Conservation (phyloP, 768 basidiomycete genomes). For the Mycena vulgaris region DNA sequence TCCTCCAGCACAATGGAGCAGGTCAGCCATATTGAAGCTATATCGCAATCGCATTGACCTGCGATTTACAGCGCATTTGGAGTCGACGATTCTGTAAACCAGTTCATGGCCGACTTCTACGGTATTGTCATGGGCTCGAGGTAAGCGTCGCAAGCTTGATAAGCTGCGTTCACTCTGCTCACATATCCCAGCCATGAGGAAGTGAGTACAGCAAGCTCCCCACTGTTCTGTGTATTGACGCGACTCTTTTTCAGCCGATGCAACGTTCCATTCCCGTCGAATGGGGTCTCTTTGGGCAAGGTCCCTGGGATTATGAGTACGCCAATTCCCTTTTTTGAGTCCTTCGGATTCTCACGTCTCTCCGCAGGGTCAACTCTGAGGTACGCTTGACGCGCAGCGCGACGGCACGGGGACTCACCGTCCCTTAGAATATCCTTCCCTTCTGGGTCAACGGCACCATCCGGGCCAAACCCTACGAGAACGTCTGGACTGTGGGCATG, state of each 20-base stretch:
- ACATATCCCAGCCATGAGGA: constrained; percentile 69
- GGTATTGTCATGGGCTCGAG: constrained; percentile 83
- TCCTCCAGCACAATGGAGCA: constrained; percentile 58
- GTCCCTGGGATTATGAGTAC: constrained; percentile 69
- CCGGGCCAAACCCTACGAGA: constrained; percentile 73
- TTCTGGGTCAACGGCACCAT: constrained; percentile 76
- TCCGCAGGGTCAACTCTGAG: constrained; percentile 22
- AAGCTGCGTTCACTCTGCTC: not conserved
- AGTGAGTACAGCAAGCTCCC: no score
- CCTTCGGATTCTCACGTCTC: not conserved
- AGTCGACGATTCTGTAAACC: constrained; percentile 73
- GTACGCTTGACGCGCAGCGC: not conserved
- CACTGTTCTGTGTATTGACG: no score
- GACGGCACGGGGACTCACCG: not conserved
- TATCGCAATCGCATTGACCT: not conserved
- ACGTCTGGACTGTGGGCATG: constrained; percentile 79
- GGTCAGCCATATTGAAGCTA: constrained; percentile 42
- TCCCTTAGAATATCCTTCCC: constrained; percentile 59
- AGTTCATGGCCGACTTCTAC: constrained; percentile 73
- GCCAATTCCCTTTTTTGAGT: not conserved
- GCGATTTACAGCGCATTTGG: constrained; percentile 62
- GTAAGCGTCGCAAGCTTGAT: constrained; percentile 43
- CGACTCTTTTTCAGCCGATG: no score
- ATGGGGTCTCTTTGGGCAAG: constrained; percentile 69
- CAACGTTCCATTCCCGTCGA: constrained; percentile 79